Evolutionary conservation across 805 yeast genomes (phyloP), one percentile per base, ranked within the genome.

Genomic region (Pichia ethanolica): DNA sequence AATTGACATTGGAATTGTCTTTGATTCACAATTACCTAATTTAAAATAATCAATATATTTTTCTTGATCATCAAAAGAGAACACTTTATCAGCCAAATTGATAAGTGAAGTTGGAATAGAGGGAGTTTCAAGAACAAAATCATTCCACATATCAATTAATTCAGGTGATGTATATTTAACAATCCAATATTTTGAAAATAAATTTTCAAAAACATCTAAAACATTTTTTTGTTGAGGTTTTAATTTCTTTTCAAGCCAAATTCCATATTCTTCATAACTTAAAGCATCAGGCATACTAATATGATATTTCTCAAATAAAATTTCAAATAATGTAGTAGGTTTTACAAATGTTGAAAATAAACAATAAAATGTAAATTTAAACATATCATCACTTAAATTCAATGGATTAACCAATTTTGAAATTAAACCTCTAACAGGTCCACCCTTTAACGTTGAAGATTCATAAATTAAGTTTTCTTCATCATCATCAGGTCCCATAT

Each of bases 241-340:
- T 51, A 83, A 79, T 59, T 87, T 87, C 59, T 77, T 78, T 39
- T 80, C 79, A 9, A 81, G 72, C 97, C 97, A 89, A 9, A 74
- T 66, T 42, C 80, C 78, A 63, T 86, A 87, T 59, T 88, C 95
- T 53, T 85, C 95, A 60, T 81, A 86, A 51, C 86, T 79, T 52
- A 91, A 67, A 0, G 95, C 96, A 59, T 87, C 96, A 0, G 97
- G 97, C 26, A 96, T 93, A 53, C 78, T 79, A 13, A 79, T 67
- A 48, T 81, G 75, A 65, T 82, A 91, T 48, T 95, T 71, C 38
- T 75, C 74, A 34, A 86, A 75, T 57, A 88, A 67, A 40, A 77
- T 62, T 39, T 74, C 73, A 40, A 86, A 69, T 36, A 90, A 70
- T 46, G 82, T 85, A 9, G 74, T 65, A 2, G 93, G 75, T 4